Evolutionary conservation across 805 yeast genomes (phyloP), one percentile per base, ranked within the genome.

Genomic region (Ogataea pilisensis): DNA sequence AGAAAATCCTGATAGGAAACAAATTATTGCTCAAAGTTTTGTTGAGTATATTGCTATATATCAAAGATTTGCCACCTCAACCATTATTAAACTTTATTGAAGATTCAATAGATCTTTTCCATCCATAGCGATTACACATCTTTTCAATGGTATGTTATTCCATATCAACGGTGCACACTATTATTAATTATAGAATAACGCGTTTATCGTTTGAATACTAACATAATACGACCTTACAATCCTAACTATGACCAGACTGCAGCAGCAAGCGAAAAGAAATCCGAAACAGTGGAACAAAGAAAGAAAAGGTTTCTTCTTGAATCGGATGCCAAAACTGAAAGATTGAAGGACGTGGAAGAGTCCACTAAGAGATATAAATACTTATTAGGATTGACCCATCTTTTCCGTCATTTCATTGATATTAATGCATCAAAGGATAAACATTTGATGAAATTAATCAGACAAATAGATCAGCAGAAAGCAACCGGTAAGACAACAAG

Each of bases 341-440:
- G 73, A 39, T 67, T 66, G 26, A 72, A 69, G 48, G 74, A 72
- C 48, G 73, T 68, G 34, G 85, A 77, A 51, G 93, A 83, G 52
- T 75, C 95, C 0, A 81, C 88, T 21, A 78, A 73, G 51, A 72
- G 98, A 44, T 87, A 87, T 71, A 80, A 78, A 58, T 86, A 90
- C 61, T 68, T 90, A 32, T 67, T 91, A 37, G 84, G 89, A 1
- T 69, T 90, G 31, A 88, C 96, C 0, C 95, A 86, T 48, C 68
- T 91, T 42, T 90, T 90, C 61, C 80, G 95, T 31, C 90, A 89
- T 58, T 90, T 90, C 61, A 85, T 90, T 46, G 85, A 88, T 49
- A 72, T 85, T 33, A 78, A 83, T 48, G 86, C 95, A 11, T 75
- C 87, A 38, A 83, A 82, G 57, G 96, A 89, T 57, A 80, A 82